Base-by-base conservation (phyloP, 2,329 filamentous ascomycete species). In the Penicillium sp. region DNA sequence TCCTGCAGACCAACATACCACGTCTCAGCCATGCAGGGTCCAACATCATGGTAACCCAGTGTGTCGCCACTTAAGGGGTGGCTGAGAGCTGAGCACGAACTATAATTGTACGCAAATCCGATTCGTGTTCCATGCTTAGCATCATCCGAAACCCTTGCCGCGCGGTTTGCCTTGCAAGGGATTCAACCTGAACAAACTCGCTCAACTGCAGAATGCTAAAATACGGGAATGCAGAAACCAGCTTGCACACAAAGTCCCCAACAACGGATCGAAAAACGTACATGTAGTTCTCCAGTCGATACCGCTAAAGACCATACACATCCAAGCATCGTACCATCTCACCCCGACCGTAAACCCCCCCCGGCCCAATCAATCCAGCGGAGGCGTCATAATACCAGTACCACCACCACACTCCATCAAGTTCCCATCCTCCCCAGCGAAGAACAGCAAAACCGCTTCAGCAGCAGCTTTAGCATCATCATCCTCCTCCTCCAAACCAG, bases 391-490 rank as follows among this genome's bases (percentile, higher is more conserved):
- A 54, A 69, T 54, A 38, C 65, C 67, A 61, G 55, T 52, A 40
- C 43, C 25, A 48, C n/a, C 41, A 31, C 13, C 47, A 49, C 15
- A 35, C 21, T 41, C 29, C 38, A 10, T 43, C 19, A 19, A 35
- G 12, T 8, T 19, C 6, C 2, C 48, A 42, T 62, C 61, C 47
- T 59, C 57, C 17, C 65, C 69, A 9, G 60, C 64, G 57, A 73
- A 69, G 59, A 75, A 74, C 41, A 66, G 35, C 51, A 75, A 38
- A 12, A 73, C 69, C 10, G 67, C 63, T 47, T 73, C 73, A 3
- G 72, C 73, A 5, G 73, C 73, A 38, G 67, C 37, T 50, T 64
- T 65, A 2, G 72, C 66, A 56, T 74, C 72, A 63, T 73, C 71
- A 7, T 73, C 71, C 7, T 67, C 62, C 41, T 68, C 70, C 2